Base-by-base conservation (phyloP, 257 asterid species). In the Penstemon davidsonii region DNA sequence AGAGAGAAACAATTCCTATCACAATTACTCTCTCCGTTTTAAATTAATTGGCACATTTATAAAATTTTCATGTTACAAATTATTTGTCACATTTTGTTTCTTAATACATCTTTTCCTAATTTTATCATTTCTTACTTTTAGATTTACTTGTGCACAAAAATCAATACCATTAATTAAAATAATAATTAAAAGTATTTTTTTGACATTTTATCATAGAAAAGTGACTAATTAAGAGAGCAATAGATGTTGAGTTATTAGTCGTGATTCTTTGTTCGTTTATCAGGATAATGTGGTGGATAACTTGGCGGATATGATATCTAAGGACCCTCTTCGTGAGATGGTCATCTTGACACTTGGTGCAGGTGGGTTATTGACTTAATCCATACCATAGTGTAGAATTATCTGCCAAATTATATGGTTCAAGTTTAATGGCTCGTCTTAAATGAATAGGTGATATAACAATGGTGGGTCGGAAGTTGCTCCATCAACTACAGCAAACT, bases 311-410 rank as follows among this genome's bases (percentile, higher is more conserved):
- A 58, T 39, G 60, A 45, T 69, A 63, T 72, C 70, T 8, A 53
- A 61, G 63, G 68, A 81, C 56, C 73, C 66, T 36, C 13, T 8
- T 51, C 67, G 45, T 64, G 71, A 72, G 42, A 66, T 53, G 59
- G 77, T 81, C 49, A 60, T 81, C 70, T 67, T 78, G 77, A 75
- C 86, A 13, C 42, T 78, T 41, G 83, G 83, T 62, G 69, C 81
- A 51, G 83, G 86, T 78, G 45, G 7, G 69, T 50, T 7, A 45
- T 18, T 4, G 19, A 25, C 58, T 39, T 5, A 39, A 33, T 12
- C 43, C 5, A 4, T 45, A 25, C 9, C 43, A 13, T 5, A 4
- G 3, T 36, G n/a, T 8, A 60, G 61, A 18, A n/a, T 33, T 45
- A 39, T 6, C 8, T 36, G 1, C 42, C 11, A 67, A 25, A 19